Percentiles rank a stretch among this genome's conserved stretches.
These are phyloP conservation scores for Testicularia cyperi DNA, from an alignment of 1,284 basidiomycete genomes.

Conservation along the genomic window DNA sequence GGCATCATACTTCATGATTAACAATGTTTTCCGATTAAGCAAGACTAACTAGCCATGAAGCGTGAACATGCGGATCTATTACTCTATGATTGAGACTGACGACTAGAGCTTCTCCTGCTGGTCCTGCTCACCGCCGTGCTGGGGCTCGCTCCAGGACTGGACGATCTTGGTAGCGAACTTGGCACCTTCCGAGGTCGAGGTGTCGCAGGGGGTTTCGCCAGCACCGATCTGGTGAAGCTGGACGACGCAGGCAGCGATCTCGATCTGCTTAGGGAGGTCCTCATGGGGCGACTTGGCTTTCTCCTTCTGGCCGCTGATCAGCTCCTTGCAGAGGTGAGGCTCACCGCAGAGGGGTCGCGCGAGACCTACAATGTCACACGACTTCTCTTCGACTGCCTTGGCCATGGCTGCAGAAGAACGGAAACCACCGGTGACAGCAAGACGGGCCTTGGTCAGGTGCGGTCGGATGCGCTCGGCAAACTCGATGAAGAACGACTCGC, in stretches of 20 bases:
- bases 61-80: too few species aligned
- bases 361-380: constrained; percentile 41
- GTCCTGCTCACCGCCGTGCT: constrained; percentile 32
- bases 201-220: constrained; percentile 17
- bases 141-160: constrained; percentile 15
- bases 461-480: constrained; percentile 60
- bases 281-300: constrained; percentile 21
- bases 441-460: constrained; percentile 61
- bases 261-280: constrained; percentile 22
- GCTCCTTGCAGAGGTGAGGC: constrained; percentile 31
- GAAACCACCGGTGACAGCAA: constrained; percentile 80
- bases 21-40: too few species aligned
- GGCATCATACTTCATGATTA: too few species aligned
- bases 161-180: constrained; percentile 22
- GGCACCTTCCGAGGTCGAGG: constrained; percentile 38
- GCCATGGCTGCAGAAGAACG: constrained; percentile 68
- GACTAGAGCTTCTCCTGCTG: constrained; percentile 6
- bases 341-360: constrained; percentile 34
- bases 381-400: constrained; percentile 61
- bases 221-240: constrained; percentile 28
- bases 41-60: too few species aligned
- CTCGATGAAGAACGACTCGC: constrained; percentile 63
- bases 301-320: constrained; percentile 22
- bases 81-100: too few species aligned
- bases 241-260: constrained; percentile 31